Evolutionary conservation across 306 rosid species (phyloP), one percentile per base, ranked within the genome.

Genomic region (Gynostemma pentaphyllum): DNA sequence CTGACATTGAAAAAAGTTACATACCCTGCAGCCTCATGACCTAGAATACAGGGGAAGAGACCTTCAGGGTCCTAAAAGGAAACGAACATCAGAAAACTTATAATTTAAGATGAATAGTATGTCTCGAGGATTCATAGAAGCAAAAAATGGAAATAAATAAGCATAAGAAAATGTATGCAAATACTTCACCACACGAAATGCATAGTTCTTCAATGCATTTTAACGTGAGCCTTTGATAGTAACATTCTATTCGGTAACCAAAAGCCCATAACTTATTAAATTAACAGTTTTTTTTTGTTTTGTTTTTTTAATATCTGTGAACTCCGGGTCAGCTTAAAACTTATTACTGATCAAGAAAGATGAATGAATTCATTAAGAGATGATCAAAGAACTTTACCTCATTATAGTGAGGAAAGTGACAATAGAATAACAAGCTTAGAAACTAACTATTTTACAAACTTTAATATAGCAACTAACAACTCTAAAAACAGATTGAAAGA

Each of bases 1-100:
- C 3, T 13, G 32, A 45, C 34, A 9, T 46, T 4, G 28, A 36
- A 55, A 15, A 39, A 5, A 16, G 14, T 19, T 24, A 66, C 36
- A 7, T 71, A 83, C 84, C 90, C 87, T 24, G 83, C 84, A 61
- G 87, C 97, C 69, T 90, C 96, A 14, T 90, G 97, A n/a, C 95
- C 97, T 46, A 87, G 95, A 77, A 90, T 87, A 52, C 95, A 87
- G 12, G 97, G 97, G 73, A 90, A 90, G 71, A 90, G 97, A 68
- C 96, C 96, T 77, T 90, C 96, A 36, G 96, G 94, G 69, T 90
- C 97, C 97, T 90, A 75, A 36, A 79, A 68, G 66, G 39, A 5
- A 76, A 11, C 44, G 55, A 66, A n/a, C 9, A 19, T 39, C 28
- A 60, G 45, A 65, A 18, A 14, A 30, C 27, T 51, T 4, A 49